Evolutionary conservation across 78 protist species (phyloP).

Genomic region (Cavenderia fasciculata): DNA sequence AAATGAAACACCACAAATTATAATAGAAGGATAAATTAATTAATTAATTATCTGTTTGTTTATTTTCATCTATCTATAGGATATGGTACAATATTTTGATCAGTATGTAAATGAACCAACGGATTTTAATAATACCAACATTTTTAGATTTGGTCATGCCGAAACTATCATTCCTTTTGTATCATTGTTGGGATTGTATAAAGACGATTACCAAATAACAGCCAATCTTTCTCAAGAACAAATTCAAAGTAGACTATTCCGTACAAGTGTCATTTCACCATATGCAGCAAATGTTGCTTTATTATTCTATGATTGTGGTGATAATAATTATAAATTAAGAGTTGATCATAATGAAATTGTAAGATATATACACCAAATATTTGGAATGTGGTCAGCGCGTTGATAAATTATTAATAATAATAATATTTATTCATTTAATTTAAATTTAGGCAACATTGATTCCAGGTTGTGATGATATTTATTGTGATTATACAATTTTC

Average conservation of each 20-base stretch:
- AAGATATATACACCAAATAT: background rate
- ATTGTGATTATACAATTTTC: conserved; percentile 37
- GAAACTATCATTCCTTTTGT: conserved; percentile 61
- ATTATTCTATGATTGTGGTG: conserved; percentile 49
- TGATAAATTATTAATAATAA: background rate
- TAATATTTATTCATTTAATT: background rate
- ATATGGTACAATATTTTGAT: conserved; percentile 10
- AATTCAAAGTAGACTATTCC: conserved; percentile 26
- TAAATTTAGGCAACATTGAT: conserved; percentile 1
- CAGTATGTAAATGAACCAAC: background rate
- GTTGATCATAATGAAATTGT: conserved; percentile 60
- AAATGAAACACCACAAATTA: background rate
- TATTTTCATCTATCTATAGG: background rate
- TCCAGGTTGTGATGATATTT: conserved; percentile 68
- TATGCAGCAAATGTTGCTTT: conserved; percentile 51
- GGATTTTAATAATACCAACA: background rate
- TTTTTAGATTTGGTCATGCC: conserved; percentile 62
- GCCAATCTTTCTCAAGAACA: conserved; percentile 38
- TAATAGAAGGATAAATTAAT: background rate
- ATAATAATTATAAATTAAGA: conserved; percentile 7
- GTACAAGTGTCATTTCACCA: conserved; percentile 38
- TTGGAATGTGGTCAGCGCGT: background rate
- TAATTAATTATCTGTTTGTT: background rate
- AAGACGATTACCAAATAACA: background rate
- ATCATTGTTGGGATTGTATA: conserved; percentile 34